Evolutionary conservation across 2,329 filamentous ascomycete species (phyloP).

Genomic region (Fusarium devonianum): DNA sequence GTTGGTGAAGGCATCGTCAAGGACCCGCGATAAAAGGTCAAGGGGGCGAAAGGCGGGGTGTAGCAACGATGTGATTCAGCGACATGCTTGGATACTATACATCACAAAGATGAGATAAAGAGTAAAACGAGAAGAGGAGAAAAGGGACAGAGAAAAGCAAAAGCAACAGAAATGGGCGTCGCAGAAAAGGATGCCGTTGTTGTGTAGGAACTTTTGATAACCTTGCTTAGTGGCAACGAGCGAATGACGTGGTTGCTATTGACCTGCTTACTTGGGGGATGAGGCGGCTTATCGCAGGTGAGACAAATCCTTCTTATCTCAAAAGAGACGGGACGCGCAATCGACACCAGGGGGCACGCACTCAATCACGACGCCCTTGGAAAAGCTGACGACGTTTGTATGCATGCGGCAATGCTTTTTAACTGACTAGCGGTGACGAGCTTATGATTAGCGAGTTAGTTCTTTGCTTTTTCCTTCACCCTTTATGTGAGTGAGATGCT

Average conservation of each 20-base stretch:
- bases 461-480: neutral
- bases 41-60: neutral
- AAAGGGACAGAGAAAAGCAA: neutral
- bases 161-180: neutral
- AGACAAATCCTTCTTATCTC: neutral
- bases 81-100: neutral
- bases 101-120: too few species aligned
- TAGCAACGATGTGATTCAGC: neutral
- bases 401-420: too few species aligned
- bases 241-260: conserved; percentile 22
- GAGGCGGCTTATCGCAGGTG: neutral
- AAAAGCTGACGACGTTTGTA: too few species aligned
- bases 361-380: neutral
- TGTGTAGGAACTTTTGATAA: conserved; percentile 31
- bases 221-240: conserved; percentile 11
- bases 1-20: conserved; percentile 9
- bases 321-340: neutral
- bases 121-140: too few species aligned
- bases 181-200: conserved; percentile 14
- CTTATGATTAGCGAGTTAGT: too few species aligned
- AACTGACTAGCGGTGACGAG: too few species aligned
- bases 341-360: neutral
- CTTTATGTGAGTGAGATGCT: neutral
- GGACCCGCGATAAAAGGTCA: neutral
- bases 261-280: too few species aligned